phyloP scores from a whole-genome alignment of 257 asterid genomes.

The Solanum tarapatanum region DNA sequence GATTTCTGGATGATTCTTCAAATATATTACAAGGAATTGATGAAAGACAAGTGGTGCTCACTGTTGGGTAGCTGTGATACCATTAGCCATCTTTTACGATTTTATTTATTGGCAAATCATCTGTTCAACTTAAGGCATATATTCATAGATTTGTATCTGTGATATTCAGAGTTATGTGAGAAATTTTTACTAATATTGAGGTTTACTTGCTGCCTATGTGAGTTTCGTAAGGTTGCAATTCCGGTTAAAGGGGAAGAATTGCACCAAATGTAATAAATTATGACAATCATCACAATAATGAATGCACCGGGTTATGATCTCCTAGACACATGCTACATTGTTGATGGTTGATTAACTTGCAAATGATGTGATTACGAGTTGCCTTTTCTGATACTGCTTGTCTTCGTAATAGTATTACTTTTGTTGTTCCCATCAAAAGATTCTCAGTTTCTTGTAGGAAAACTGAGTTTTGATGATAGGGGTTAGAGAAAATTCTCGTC shows the following conservation, averaged over 20 bases:
- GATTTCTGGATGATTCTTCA: background rate
- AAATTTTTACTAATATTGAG: background rate
- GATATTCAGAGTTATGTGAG: background rate
- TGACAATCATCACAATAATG: background rate
- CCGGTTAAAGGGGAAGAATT: background rate
- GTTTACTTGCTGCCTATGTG: background rate
- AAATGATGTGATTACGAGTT: background rate
- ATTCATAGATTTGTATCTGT: background rate
- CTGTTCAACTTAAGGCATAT: background rate
- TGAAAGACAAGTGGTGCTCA: background rate
- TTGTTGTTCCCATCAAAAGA: background rate
- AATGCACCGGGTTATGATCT: background rate
- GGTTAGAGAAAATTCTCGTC: background rate
- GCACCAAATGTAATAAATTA: background rate
- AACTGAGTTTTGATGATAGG: background rate
- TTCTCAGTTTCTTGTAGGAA: background rate
- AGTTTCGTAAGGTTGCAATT: background rate
- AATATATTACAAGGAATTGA: background rate
- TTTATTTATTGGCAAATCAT: background rate
- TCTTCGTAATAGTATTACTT: background rate
- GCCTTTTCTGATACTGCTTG: background rate
- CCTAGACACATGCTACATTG: background rate
- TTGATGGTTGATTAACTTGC: background rate
- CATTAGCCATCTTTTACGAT: background rate
- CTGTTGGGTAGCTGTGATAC: background rate